Evolutionary conservation across 768 basidiomycete species (phyloP).

Genomic region (Chlorophyllum brunneum): DNA sequence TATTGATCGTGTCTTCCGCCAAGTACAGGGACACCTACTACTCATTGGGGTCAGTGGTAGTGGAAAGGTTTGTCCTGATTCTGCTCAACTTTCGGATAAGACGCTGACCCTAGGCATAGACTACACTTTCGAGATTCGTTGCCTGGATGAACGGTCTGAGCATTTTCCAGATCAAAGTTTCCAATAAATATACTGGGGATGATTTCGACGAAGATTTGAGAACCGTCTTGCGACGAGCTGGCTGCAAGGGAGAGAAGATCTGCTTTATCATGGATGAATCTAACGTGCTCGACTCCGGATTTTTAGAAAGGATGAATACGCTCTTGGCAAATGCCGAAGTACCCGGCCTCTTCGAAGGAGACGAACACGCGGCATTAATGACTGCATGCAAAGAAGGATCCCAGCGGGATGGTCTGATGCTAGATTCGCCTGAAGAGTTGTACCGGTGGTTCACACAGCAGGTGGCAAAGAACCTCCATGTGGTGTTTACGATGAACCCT

Average conservation of each 20-base stretch:
- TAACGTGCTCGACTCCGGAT: constrained; percentile 97
- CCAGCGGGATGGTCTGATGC: constrained; percentile 97
- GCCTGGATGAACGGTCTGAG: constrained; percentile 99
- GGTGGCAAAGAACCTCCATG: constrained; percentile 96
- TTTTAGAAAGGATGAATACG: constrained; percentile 99
- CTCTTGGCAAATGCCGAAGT: constrained; percentile 99
- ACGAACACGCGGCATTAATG: constrained; percentile 97
- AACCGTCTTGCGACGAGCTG: constrained; percentile 89
- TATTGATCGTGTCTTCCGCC: constrained; percentile 98
- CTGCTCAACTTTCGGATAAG: neutral
- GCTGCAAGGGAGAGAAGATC: constrained; percentile 98
- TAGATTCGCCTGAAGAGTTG: constrained; percentile 96
- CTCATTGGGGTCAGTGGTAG: constrained; percentile 98
- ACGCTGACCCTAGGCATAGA: constrained; percentile 44
- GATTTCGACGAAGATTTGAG: constrained; percentile 98
- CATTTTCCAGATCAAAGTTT: constrained; percentile 99
- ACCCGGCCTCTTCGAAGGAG: constrained; percentile 99
- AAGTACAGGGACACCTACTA: constrained; percentile 93
- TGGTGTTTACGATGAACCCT: constrained; percentile 99
- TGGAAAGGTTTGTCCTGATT: constrained; percentile 71
- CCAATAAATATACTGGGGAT: constrained; percentile 97
- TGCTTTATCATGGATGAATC: constrained; percentile 99
- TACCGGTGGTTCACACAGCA: constrained; percentile 99
- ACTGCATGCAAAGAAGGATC: constrained; percentile 99
- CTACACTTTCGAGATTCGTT: constrained; percentile 95